phyloP scores from a whole-genome alignment of 192 early-diverging fungal species.

The Podila minutissima region DNA sequence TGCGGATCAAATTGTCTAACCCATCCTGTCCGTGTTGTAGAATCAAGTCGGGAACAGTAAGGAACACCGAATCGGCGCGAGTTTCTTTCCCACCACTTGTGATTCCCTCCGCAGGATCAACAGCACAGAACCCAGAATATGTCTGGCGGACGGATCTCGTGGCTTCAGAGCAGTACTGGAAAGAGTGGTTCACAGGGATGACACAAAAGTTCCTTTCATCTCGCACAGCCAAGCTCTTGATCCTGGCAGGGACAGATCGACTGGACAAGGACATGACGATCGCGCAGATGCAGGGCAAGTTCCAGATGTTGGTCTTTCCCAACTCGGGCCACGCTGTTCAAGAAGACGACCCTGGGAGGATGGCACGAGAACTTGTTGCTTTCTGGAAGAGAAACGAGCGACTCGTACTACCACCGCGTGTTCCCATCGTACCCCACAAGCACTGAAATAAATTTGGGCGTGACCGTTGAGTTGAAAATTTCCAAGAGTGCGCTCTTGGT shows the following conservation, averaged over 20 bases:
- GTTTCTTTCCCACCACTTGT: conserved; percentile 78
- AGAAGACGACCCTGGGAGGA: conserved; percentile 72
- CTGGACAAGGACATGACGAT: conserved; percentile 81
- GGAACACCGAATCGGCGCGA: conserved; percentile 72
- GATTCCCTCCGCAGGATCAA: conserved; percentile 16
- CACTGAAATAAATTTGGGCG: conserved; percentile 1
- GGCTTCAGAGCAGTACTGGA: conserved; percentile 75
- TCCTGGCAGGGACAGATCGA: conserved; percentile 80
- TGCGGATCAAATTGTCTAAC: neutral
- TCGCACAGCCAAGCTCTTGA: conserved; percentile 68
- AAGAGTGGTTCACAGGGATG: conserved; percentile 71
- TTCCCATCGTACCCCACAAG: neutral
- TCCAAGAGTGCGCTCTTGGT: neutral
- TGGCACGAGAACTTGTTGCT: conserved; percentile 63
- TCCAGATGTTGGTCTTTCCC: conserved; percentile 75
- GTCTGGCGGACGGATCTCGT: conserved; percentile 72
- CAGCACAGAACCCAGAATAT: conserved; percentile 31
- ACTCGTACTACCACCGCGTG: conserved; percentile 57
- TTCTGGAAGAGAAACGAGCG: conserved; percentile 78
- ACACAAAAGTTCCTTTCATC: conserved; percentile 75
- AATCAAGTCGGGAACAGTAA: conserved; percentile 69
- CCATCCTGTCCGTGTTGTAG: conserved; percentile 34
- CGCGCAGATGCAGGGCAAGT: conserved; percentile 88
- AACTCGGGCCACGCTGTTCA: conserved; percentile 79
- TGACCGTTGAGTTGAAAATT: neutral